Evolutionary conservation across 202 grass and related monocot genomes (phyloP).

Genomic region (Panicum hallii): DNA sequence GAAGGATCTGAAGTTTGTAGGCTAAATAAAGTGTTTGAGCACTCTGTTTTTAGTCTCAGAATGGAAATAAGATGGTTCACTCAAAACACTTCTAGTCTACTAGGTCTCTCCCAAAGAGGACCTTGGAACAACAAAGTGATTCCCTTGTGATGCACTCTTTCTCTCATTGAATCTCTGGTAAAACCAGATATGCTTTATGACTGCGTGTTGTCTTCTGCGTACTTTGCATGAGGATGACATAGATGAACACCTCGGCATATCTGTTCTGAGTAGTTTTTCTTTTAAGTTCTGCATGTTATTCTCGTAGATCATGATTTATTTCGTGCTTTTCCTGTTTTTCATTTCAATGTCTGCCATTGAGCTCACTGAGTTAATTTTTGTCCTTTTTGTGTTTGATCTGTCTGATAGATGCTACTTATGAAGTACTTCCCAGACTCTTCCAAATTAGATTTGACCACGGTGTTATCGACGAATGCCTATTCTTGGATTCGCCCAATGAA

Average conservation of each 20-base stretch:
- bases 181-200: slow-evolving; percentile 13
- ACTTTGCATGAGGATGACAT: slow-evolving; percentile 14
- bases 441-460: slow-evolving; percentile 98
- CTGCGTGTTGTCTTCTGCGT: not conserved
- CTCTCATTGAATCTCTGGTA: slow-evolving; percentile 9
- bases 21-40: slow-evolving; percentile 1
- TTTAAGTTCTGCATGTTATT: slow-evolving; percentile 4
- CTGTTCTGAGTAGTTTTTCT: not conserved
- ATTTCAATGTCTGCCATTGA: slow-evolving; percentile 21
- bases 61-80: not conserved
- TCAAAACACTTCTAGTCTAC: slow-evolving; percentile 9
- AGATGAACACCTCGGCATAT: not conserved
- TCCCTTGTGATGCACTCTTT: slow-evolving; percentile 14
- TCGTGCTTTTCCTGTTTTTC: slow-evolving; percentile 1
- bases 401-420: slow-evolving; percentile 80
- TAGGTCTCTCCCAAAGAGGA: not conserved
- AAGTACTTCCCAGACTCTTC: slow-evolving; percentile 92
- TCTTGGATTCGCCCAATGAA: slow-evolving; percentile 83
- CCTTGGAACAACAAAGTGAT: slow-evolving; percentile 18
- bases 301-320: slow-evolving; percentile 17
- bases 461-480: slow-evolving; percentile 84
- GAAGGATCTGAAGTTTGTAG: slow-evolving; percentile 2
- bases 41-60: not conserved
- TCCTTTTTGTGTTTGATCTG: slow-evolving; percentile 24
- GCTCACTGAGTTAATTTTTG: not conserved